These are phyloP conservation scores for Coprinellus aureogranulatus DNA, from an alignment of 768 basidiomycete species.

Conservation along the genomic window DNA sequence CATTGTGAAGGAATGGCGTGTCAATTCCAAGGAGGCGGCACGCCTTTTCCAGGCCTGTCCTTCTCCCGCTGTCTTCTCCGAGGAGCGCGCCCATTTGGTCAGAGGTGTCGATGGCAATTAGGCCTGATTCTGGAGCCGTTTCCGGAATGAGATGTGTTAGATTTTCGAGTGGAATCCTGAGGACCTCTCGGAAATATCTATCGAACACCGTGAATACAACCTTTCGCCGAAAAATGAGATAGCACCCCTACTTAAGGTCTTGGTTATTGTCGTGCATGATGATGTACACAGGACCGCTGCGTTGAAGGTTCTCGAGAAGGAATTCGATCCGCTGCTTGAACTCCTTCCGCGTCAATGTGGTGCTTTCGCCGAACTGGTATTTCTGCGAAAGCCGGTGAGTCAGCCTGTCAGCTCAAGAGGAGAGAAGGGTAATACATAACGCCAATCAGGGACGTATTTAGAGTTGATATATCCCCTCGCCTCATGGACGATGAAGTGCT, in stretches of 20 bases:
- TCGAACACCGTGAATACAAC: constrained; percentile 6
- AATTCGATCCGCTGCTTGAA: constrained; percentile 53
- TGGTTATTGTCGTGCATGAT: constrained; percentile 78
- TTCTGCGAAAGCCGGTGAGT: constrained; percentile 39
- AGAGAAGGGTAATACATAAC: constrained; percentile 45
- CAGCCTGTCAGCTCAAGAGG: not conserved
- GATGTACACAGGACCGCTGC: constrained; percentile 64
- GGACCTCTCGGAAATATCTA: constrained; percentile 53
- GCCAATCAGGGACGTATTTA: constrained; percentile 60
- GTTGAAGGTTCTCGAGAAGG: constrained; percentile 38
- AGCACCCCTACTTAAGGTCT: constrained; percentile 63
- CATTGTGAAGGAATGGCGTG: constrained; percentile 68
- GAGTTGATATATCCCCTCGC: constrained; percentile 55
- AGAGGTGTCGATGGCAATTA: constrained; percentile 71
- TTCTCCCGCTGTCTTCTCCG: constrained; percentile 53
- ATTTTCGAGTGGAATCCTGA: constrained; percentile 54
- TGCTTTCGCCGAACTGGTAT: constrained; percentile 66
- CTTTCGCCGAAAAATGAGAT: not conserved
- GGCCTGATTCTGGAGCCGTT: constrained; percentile 43
- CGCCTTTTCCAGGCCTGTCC: constrained; percentile 55
- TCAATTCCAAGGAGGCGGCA: constrained; percentile 62
- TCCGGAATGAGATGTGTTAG: constrained; percentile 61
- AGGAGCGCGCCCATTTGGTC: constrained; percentile 74
- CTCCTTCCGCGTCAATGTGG: constrained; percentile 45
- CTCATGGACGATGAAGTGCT: constrained; percentile 67